Conservation (phyloP, 306 rosid species). For the Prinsepia uniflora region DNA sequence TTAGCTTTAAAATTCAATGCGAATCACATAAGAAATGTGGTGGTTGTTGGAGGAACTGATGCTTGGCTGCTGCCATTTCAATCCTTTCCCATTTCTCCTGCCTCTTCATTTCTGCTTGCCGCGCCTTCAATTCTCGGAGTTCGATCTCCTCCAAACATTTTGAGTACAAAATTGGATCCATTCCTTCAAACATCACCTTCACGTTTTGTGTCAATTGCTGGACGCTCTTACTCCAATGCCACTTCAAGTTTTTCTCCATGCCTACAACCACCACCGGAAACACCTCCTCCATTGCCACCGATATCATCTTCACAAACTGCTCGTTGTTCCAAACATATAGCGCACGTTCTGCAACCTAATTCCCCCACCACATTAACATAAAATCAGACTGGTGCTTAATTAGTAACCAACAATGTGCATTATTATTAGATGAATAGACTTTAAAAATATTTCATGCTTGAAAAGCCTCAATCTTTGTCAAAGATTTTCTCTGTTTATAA, state of each 20-base stretch:
- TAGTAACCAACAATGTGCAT: too few species aligned
- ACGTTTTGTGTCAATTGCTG: slow-evolving; percentile 59
- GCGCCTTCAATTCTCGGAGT: slow-evolving; percentile 38
- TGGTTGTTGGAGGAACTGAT: slow-evolving; percentile 36
- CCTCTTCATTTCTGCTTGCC: slow-evolving; percentile 44
- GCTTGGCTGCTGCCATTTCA: slow-evolving; percentile 48
- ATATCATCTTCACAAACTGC: slow-evolving; percentile 71
- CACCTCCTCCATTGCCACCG: slow-evolving; percentile 54
- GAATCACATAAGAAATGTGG: slow-evolving; percentile 42
- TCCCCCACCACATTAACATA: too few species aligned
- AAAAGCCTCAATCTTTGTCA: too few species aligned
- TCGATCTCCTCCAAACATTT: slow-evolving; percentile 49
- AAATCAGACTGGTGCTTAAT: too few species aligned
- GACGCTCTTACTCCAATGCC: slow-evolving; percentile 79
- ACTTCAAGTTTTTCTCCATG: slow-evolving; percentile 60
- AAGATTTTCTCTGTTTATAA: neutral
- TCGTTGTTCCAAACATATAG: slow-evolving; percentile 84
- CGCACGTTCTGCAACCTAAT: slow-evolving; percentile 83
- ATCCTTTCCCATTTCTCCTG: slow-evolving; percentile 55
- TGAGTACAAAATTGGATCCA: slow-evolving; percentile 59
- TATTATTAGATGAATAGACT: too few species aligned
- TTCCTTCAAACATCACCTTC: slow-evolving; percentile 63
- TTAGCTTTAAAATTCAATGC: slow-evolving; percentile 19
- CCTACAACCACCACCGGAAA: slow-evolving; percentile 65
- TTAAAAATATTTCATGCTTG: neutral